Evolutionary conservation across 192 early-diverging fungal genomes (phyloP), one percentile per base, ranked within the genome.

Genomic region (Chytriomyces confervae): DNA sequence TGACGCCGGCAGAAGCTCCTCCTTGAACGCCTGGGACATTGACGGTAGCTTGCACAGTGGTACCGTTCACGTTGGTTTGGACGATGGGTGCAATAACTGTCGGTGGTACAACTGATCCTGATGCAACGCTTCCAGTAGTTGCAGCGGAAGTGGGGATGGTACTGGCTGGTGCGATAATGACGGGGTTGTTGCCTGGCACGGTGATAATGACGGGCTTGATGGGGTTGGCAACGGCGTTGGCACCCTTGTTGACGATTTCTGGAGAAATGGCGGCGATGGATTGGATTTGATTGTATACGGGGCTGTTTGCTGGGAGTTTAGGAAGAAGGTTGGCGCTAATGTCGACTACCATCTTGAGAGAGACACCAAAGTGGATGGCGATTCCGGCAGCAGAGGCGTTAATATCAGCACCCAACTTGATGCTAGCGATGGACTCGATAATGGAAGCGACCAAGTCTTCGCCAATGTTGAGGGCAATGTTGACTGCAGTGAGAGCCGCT

Each of bases 221-320:
- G 51, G 51, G 9, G 51, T 18, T 18, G 9, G 51, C 9, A 53
- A 53, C 51, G 9, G 18, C 51, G 18, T 53, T 18, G 51, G 51
- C 51, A 53, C 51, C 51, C 18, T 53, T 8, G 18, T 53, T 53
- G 51, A 10, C 8, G 9, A 18, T 53, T 8, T 10, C 18, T 8
- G 51, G 9, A 18, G 51, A 18, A 53, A 53, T 53, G 51, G 51
- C 51, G 9, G 51, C 51, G 18, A 53, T 53, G 51, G 51, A 8
- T 53, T 53, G 51, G 51, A 53, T 53, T 53, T 53, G 51, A 18
- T 53, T 53, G 51, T 53, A 53, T 53, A 18, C 51, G 51, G 51
- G 51, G 18, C 51, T 53, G 51, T 18, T 53, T 8, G 51, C 51
- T 18, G 51, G 8, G 9, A 53, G 18, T 18, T 10, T 10, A 8